Conservation (phyloP, 495 filamentous ascomycete genomes). For the Penicillium desertorum region DNA sequence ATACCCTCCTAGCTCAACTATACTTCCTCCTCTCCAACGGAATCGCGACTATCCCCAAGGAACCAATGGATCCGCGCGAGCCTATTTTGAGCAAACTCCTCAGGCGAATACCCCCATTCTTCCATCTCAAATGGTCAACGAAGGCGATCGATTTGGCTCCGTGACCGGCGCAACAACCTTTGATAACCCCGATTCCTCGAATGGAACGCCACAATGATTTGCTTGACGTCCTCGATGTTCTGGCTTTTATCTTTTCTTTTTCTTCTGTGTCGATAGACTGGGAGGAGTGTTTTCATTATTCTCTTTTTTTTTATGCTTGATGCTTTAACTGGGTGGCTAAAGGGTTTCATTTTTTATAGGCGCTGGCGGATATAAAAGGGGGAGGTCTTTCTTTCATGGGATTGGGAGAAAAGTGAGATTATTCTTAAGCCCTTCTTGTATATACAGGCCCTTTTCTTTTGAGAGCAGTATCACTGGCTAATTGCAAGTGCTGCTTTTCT, state of each 20-base stretch:
- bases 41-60: conserved; percentile 36
- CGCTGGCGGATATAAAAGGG: conserved; percentile 29
- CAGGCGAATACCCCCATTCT: conserved; percentile 41
- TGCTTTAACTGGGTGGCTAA: conserved; percentile 24
- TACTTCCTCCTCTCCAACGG: conserved; percentile 43
- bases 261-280: conserved; percentile 33
- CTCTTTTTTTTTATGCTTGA: conserved; percentile 18
- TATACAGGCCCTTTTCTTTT: conserved; percentile 19
- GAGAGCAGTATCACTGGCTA: conserved; percentile 12
- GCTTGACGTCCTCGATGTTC: conserved; percentile 21
- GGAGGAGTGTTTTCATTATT: conserved; percentile 25
- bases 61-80: conserved; percentile 35
- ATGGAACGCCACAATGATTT: conserved; percentile 40
- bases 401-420: conserved; percentile 21
- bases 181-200: conserved; percentile 35
- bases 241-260: conserved; percentile 7
- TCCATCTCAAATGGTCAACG: conserved; percentile 41
- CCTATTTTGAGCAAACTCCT: conserved; percentile 39
- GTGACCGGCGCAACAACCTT: conserved; percentile 29
- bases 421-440: conserved; percentile 28
- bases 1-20: conserved; percentile 36
- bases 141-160: conserved; percentile 39
- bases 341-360: conserved; percentile 24
- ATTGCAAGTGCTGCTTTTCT: conserved; percentile 10
- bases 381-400: conserved; percentile 16